Evolutionary conservation across 106 monocot species (phyloP), one percentile per base, ranked within the genome.

Genomic region (Dendrobium officinale): DNA sequence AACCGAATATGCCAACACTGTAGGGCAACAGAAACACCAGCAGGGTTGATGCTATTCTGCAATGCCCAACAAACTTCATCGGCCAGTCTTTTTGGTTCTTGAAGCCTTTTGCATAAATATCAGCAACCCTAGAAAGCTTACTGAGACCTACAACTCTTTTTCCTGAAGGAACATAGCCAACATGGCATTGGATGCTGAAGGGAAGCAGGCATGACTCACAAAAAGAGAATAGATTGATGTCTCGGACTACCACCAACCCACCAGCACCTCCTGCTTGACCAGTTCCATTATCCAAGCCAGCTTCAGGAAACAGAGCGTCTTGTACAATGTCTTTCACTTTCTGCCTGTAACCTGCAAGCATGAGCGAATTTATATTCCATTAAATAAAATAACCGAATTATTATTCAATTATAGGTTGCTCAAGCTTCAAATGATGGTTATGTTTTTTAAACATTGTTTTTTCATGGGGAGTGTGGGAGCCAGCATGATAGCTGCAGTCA

Each of bases 151-250:
- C 88, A 19, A 96, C 96, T 75, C 88, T 82, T 40, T 89, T 78
- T 0, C 85, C 81, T 24, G 96, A 90, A 24, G 96, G 89, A 26
- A 99, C 64, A 81, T 99, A 99, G 6, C 98, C 95, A 33, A 99
- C 88, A 81, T 99, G 98, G 83, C 95, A 95, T 15, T 82, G 78
- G 29, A 93, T 73, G 54, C 83, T 83, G 81, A 99, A 99, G 3
- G 98, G 98, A 54, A 99, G 92, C 83, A 99, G 88, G 82, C 98
- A 99, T 29, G 92, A 99, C 55, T 92, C 98, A 41, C 98, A 99
- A 42, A 90, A 94, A 58, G 98, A 99, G 82, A 93, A 99, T 26
- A 99, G 86, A 80, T 85, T 80, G 24, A 95, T 87, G 81, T 95
- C 88, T 9, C 95, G 92, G 29, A 99, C 95, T 41, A 88, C 88